Conservation (phyloP, 2,329 filamentous ascomycete genomes). For the Trichoderma sp. region DNA sequence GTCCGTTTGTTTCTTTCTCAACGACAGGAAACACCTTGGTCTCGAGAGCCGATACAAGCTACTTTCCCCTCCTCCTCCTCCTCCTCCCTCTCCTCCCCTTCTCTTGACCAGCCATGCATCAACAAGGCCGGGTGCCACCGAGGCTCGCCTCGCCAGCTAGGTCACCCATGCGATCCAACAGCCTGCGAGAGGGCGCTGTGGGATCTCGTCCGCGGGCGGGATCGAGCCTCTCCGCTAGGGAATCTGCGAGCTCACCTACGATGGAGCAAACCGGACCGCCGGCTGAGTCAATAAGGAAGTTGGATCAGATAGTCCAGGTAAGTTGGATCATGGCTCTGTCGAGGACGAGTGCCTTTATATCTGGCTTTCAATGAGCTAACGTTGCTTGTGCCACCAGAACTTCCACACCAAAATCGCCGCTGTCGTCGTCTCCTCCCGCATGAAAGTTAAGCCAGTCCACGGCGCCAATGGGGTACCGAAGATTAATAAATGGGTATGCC, state of each 20-base stretch:
- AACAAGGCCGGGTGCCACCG: constrained; percentile 75
- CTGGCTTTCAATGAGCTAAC: not conserved
- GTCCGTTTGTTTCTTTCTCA: constrained; percentile 7
- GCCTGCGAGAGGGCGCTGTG: constrained; percentile 60
- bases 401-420: constrained; percentile 87
- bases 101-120: constrained; percentile 65
- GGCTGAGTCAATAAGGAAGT: constrained; percentile 69
- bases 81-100: too few relatives aligned
- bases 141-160: constrained; percentile 70
- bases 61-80: not conserved
- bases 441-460: constrained; percentile 59
- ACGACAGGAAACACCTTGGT: not conserved
- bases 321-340: constrained; percentile 6
- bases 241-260: constrained; percentile 47
- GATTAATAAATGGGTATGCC: constrained; percentile 82
- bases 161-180: constrained; percentile 62
- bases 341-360: not conserved
- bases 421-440: constrained; percentile 76
- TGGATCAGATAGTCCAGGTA: constrained; percentile 93
- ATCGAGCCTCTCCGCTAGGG: constrained; percentile 43
- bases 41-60: constrained; percentile 12
- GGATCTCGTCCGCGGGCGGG: constrained; percentile 43
- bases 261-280: constrained; percentile 50
- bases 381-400: constrained; percentile 57
- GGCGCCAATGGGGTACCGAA: constrained; percentile 48